Conservation (phyloP, 2,329 filamentous ascomycete species). For the Ilyonectria mors-panacis region DNA sequence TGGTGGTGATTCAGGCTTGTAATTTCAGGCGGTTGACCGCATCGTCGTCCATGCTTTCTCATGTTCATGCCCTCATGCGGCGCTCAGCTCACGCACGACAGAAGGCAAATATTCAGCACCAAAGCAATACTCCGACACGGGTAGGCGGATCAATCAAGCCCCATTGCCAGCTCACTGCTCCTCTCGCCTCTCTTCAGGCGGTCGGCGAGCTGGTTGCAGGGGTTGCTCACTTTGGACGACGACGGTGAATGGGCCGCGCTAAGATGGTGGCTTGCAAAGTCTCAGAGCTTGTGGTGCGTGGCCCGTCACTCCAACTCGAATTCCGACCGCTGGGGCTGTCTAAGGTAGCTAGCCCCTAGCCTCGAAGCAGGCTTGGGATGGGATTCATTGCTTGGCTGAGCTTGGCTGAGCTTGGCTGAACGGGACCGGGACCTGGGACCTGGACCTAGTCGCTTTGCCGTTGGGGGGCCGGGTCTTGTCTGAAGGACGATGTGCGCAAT, state of each 20-base stretch:
- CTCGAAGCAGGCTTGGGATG: background rate
- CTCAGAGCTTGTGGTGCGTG: constrained; percentile 40
- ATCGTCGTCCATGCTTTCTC: background rate
- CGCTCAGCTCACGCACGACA: constrained; percentile 19
- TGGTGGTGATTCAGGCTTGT: background rate
- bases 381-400: background rate
- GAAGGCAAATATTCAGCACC: constrained; percentile 13
- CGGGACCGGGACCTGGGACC: constrained; percentile 11
- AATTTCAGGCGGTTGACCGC: background rate
- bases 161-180: constrained; percentile 35
- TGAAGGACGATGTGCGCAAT: constrained; percentile 29
- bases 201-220: constrained; percentile 41
- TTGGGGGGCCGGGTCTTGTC: background rate
- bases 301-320: constrained; percentile 36
- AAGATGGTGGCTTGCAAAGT: constrained; percentile 44
- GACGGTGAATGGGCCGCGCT: constrained; percentile 37
- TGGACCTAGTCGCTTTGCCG: constrained; percentile 5
- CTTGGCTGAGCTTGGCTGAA: constrained; percentile 10
- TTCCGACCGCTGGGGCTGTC: constrained; percentile 41
- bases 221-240: constrained; percentile 34
- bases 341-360: constrained; percentile 31
- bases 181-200: constrained; percentile 19
- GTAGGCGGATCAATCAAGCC: constrained; percentile 33
- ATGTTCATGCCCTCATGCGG: background rate
- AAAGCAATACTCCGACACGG: constrained; percentile 15